Evolutionary conservation across 2,329 filamentous ascomycete species (phyloP).

Genomic region (Aplosporella prunicola): DNA sequence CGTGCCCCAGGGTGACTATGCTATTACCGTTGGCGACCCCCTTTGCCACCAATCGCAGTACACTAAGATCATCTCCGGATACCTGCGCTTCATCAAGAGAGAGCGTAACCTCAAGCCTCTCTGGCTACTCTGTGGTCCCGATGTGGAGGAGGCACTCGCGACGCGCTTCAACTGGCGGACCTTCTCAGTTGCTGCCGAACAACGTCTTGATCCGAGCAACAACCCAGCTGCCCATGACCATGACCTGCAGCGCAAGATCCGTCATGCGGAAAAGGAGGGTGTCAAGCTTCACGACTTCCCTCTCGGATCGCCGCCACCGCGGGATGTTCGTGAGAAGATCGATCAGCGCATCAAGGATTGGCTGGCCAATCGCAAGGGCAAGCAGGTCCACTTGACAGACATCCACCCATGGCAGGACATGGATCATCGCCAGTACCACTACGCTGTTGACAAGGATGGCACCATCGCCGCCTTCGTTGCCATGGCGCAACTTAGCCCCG

Average conservation of each 20-base stretch:
- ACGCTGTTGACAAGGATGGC: slow-evolving; percentile 63
- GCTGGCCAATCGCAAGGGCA: slow-evolving; percentile 70
- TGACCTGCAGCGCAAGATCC: slow-evolving; percentile 63
- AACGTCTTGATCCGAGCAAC: slow-evolving; percentile 68
- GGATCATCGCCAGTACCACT: slow-evolving; percentile 77
- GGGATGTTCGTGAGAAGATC: slow-evolving; percentile 59
- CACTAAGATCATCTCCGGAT: slow-evolving; percentile 60
- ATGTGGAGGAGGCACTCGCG: slow-evolving; percentile 70
- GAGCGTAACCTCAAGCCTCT: slow-evolving; percentile 67
- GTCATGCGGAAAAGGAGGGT: slow-evolving; percentile 72
- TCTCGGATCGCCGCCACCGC: slow-evolving; percentile 51
- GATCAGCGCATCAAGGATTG: slow-evolving; percentile 69
- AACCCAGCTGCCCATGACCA: slow-evolving; percentile 57
- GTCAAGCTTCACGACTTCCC: slow-evolving; percentile 68
- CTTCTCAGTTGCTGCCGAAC: slow-evolving; percentile 78
- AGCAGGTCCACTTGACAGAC: slow-evolving; percentile 82
- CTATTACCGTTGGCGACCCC: slow-evolving; percentile 78
- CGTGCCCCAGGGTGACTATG: slow-evolving; percentile 65
- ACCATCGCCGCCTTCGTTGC: slow-evolving; percentile 70
- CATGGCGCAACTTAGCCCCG: slow-evolving; percentile 68
- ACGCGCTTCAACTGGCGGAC: slow-evolving; percentile 78
- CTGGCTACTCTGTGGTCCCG: slow-evolving; percentile 79
- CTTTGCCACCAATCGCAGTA: slow-evolving; percentile 75
- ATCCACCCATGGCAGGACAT: slow-evolving; percentile 81
- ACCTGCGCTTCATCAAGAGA: slow-evolving; percentile 64